Percentiles rank a stretch among this genome's conserved stretches.
Evolutionary conservation across 2,329 filamentous ascomycete genomes (phyloP).

Genomic region (Pyricularia sp.): DNA sequence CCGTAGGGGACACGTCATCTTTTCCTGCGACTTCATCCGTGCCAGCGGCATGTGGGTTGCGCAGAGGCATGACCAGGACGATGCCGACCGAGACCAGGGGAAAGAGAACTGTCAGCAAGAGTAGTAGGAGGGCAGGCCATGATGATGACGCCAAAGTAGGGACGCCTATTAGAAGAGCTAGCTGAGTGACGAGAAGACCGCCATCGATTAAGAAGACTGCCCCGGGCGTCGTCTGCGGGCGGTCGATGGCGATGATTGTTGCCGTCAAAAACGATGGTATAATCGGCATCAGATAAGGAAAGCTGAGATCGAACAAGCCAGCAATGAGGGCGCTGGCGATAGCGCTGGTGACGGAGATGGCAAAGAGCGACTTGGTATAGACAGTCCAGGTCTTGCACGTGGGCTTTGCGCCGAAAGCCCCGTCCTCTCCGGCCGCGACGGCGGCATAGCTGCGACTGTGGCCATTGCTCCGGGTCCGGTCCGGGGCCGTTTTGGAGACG

Average conservation of each 20-base stretch:
- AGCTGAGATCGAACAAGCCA: constrained; percentile 10
- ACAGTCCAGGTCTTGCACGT: constrained; percentile 9
- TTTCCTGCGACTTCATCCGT: constrained; percentile 16
- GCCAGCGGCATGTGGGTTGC: constrained; percentile 40
- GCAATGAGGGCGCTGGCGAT: constrained; percentile 12
- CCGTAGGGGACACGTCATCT: constrained; percentile 32
- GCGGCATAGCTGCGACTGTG: constrained; percentile 5
- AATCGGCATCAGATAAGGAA: constrained; percentile 21
- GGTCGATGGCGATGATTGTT: constrained; percentile 18
- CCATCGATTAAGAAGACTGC: constrained; percentile 19
- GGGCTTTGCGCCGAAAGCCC: background rate
- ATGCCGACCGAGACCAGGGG: constrained; percentile 34
- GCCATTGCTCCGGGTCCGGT: background rate
- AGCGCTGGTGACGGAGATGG: constrained; percentile 25
- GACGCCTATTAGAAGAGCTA: constrained; percentile 20
- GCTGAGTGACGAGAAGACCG: constrained; percentile 21
- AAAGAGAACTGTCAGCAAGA: constrained; percentile 22
- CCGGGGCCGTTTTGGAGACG: background rate
- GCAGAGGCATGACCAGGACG: constrained; percentile 61
- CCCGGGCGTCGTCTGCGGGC: constrained; percentile 18
- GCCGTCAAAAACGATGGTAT: constrained; percentile 21
- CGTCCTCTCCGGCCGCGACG: background rate
- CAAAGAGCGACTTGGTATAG: constrained; percentile 26
- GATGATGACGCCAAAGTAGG: constrained; percentile 17
- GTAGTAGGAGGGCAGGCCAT: constrained; percentile 9